A percentile compares a stretch with the other conserved stretches of the same genome.
phyloP scores from a whole-genome alignment of 192 early-diverging fungal species.

The Coemansia furcata region DNA sequence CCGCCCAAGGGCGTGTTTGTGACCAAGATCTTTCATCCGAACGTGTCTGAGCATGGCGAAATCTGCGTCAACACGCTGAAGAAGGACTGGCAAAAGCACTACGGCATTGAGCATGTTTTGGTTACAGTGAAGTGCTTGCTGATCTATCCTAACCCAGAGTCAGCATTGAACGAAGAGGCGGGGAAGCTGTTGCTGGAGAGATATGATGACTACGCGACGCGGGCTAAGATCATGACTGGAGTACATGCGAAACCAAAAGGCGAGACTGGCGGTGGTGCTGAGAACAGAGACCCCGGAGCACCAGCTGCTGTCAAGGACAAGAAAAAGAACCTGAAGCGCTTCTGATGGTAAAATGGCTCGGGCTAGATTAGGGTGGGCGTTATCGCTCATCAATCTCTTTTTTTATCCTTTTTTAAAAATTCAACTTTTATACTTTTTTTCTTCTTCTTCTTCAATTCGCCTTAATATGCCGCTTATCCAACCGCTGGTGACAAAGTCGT shows the following conservation, averaged over 20 bases:
- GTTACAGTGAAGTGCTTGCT: slow-evolving; percentile 93
- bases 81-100: slow-evolving; percentile 91
- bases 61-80: slow-evolving; percentile 96
- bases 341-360: slow-evolving; percentile 12
- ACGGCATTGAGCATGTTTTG: slow-evolving; percentile 81
- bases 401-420: neutral
- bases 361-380: neutral
- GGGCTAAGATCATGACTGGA: slow-evolving; percentile 73
- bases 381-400: neutral
- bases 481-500: slow-evolving; percentile 51
- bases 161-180: slow-evolving; percentile 94
- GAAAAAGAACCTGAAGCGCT: slow-evolving; percentile 52
- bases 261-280: neutral
- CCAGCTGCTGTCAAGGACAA: slow-evolving; percentile 20
- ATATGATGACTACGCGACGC: slow-evolving; percentile 80
- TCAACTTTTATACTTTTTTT: neutral
- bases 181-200: slow-evolving; percentile 84
- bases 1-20: slow-evolving; percentile 87
- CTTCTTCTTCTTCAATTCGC: neutral
- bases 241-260: slow-evolving; percentile 68
- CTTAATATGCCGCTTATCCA: slow-evolving; percentile 39
- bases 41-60: slow-evolving; percentile 83
- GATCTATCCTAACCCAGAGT: slow-evolving; percentile 93
- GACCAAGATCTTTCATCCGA: slow-evolving; percentile 97
- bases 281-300: slow-evolving; percentile 25